Base-by-base conservation (phyloP, 73 alveolate species). In the Chromera velia region DNA sequence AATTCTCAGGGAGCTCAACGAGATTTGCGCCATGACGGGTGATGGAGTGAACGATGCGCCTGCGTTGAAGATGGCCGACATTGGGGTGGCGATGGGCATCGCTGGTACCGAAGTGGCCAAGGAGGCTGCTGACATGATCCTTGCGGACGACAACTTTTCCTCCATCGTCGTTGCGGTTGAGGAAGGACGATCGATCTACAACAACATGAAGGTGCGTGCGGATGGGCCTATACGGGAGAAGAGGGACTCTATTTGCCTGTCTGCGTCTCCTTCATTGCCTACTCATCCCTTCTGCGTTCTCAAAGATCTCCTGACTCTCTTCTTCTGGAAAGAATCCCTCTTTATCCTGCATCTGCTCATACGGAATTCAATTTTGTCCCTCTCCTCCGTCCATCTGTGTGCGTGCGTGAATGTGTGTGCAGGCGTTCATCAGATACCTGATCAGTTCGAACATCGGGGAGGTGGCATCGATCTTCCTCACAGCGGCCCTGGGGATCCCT, bases 1-100 rank as follows among this genome's bases (percentile, higher is more conserved):
- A 71, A 77, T 77, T 30, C 72, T 78, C 67, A 78, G 68, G 67
- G 72, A 67, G 67, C 33, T 78, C 47, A 79, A 79, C 22, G 89
- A 85, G 71, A 81, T 85, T 69, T 98, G 92, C 10, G 99, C 99
- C 27, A 97, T 97, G 96, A 96, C 99, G 66, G 99, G 99, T 28
- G 99, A 97, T 90, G 99, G 99, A 31, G 99, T 97, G 72, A 97
- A 97, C 79, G 99, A 97, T 88, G 99, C 99, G 29, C 99, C 99
- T 4, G 99, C 99, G 28, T 86, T 97, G 28, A 93, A 95, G 88
- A 91, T 94, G 88, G 98, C 99, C 33, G 91, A 91, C 86, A 97
- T 96, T 77, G 98, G 98, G 72, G 86, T 93, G 82, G 98, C 99
- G 62, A 96, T 97, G 99, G 99, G 98, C 64, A 94, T 96, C 72